Conservation (phyloP, 805 yeast genomes). For the Trichomonascus vanleenenianus region DNA sequence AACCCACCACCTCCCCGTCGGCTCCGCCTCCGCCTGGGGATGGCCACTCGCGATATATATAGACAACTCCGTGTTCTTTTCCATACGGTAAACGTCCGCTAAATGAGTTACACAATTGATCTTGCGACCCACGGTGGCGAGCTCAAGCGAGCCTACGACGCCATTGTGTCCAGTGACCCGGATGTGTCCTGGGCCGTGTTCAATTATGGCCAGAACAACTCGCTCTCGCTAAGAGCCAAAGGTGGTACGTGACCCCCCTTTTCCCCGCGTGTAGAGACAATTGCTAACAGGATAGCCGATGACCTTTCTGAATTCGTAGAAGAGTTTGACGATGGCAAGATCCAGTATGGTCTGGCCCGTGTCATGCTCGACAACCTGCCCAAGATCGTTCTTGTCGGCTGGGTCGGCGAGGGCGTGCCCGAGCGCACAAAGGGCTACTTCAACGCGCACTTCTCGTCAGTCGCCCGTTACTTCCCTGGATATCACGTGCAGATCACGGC, state of each 20-base stretch:
- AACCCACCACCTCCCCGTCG: too few relatives aligned
- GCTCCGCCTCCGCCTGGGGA: too few relatives aligned
- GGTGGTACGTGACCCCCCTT: slow-evolving; percentile 22
- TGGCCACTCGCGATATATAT: too few relatives aligned
- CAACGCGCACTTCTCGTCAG: slow-evolving; percentile 34
- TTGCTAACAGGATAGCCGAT: slow-evolving; percentile 29
- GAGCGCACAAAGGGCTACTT: slow-evolving; percentile 36
- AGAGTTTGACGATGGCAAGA: slow-evolving; percentile 76
- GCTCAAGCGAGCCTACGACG: slow-evolving; percentile 67
- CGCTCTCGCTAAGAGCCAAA: slow-evolving; percentile 31
- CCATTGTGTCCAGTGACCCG: slow-evolving; percentile 71
- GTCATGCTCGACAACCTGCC: slow-evolving; percentile 86
- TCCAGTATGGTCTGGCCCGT: slow-evolving; percentile 85
- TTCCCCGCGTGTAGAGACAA: slow-evolving; percentile 14
- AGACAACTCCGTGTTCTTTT: too few relatives aligned
- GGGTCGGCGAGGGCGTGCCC: slow-evolving; percentile 93
- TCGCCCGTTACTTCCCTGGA: slow-evolving; percentile 41
- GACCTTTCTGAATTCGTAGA: slow-evolving; percentile 70
- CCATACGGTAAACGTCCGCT: too few relatives aligned
- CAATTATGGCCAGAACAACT: slow-evolving; percentile 51
- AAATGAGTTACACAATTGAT: slow-evolving; percentile 38
- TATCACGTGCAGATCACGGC: slow-evolving; percentile 97
- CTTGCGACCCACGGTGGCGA: slow-evolving; percentile 63
- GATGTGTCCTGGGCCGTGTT: slow-evolving; percentile 69
- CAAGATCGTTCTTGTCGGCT: slow-evolving; percentile 79